Evolutionary conservation across 768 basidiomycete species (phyloP).

Genomic region (Galerina marginata): DNA sequence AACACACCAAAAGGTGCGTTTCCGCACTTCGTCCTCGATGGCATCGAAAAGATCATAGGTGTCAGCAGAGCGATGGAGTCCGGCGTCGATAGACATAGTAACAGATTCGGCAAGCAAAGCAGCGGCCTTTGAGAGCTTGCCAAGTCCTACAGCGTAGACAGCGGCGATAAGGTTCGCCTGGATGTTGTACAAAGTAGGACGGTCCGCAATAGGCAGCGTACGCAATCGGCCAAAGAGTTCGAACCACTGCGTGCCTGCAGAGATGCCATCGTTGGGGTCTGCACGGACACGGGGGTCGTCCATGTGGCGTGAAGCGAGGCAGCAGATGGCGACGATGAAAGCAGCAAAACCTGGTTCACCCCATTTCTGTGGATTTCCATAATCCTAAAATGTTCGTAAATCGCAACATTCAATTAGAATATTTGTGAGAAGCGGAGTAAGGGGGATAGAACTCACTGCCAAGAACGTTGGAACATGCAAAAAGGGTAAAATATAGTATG

Average conservation of each 20-base stretch:
- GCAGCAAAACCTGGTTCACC: slow-evolving; percentile 94
- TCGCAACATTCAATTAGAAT: slow-evolving; percentile 21
- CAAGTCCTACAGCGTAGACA: slow-evolving; percentile 90
- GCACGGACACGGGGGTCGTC: slow-evolving; percentile 90
- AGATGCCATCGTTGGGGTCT: slow-evolving; percentile 81
- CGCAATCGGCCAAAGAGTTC: slow-evolving; percentile 86
- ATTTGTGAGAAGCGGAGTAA: slow-evolving; percentile 3
- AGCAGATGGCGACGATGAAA: slow-evolving; percentile 92
- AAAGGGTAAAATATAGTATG: slow-evolving; percentile 93
- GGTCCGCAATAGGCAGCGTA: slow-evolving; percentile 87
- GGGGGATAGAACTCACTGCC: slow-evolving; percentile 48
- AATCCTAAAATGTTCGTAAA: slow-evolving; percentile 59
- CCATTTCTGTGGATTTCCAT: slow-evolving; percentile 94
- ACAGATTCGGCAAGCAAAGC: slow-evolving; percentile 85
- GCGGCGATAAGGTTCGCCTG: slow-evolving; percentile 92
- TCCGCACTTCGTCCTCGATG: slow-evolving; percentile 89
- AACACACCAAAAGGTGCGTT: slow-evolving; percentile 96
- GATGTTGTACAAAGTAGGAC: slow-evolving; percentile 90
- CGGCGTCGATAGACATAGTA: slow-evolving; percentile 88
- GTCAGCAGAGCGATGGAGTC: slow-evolving; percentile 86
- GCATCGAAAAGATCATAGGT: slow-evolving; percentile 87
- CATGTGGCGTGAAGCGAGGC: slow-evolving; percentile 89
- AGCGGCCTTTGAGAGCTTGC: slow-evolving; percentile 86
- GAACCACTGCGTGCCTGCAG: slow-evolving; percentile 91
- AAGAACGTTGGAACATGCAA: slow-evolving; percentile 91